phyloP scores from a whole-genome alignment of 2,329 filamentous ascomycete species.

The Chaetomiaceae sp. region DNA sequence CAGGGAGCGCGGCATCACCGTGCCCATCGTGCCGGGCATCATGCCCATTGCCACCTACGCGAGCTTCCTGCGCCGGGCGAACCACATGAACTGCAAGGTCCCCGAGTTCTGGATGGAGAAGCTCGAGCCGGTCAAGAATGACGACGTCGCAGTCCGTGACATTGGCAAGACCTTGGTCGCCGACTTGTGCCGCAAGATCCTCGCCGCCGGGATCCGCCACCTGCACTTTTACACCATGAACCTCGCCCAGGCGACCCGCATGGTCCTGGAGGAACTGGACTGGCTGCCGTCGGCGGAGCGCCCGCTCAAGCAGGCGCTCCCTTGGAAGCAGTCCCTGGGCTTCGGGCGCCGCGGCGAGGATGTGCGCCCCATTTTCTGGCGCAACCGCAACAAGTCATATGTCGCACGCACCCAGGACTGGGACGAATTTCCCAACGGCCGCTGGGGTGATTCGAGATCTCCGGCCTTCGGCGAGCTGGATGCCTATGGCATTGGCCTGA shows the following conservation, averaged over 20 bases:
- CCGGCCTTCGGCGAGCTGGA: slow-evolving; percentile 95
- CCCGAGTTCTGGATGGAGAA: slow-evolving; percentile 75
- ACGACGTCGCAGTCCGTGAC: slow-evolving; percentile 86
- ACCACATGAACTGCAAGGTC: slow-evolving; percentile 83
- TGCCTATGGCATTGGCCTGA: slow-evolving; percentile 87
- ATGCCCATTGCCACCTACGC: slow-evolving; percentile 96
- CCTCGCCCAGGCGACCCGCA: slow-evolving; percentile 84
- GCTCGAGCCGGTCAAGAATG: slow-evolving; percentile 92
- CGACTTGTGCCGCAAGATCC: slow-evolving; percentile 81
- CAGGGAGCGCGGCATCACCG: slow-evolving; percentile 72
- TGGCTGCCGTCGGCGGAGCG: slow-evolving; percentile 73
- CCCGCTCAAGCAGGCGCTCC: slow-evolving; percentile 82
- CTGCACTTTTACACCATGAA: slow-evolving; percentile 99
- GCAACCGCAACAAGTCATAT: slow-evolving; percentile 93
- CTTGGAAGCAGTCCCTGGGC: slow-evolving; percentile 92
- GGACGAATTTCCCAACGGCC: slow-evolving; percentile 98
- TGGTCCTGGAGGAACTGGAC: slow-evolving; percentile 86
- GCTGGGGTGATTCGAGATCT: slow-evolving; percentile 95
- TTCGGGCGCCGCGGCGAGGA: slow-evolving; percentile 87
- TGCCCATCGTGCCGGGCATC: slow-evolving; percentile 72
- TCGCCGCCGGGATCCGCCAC: slow-evolving; percentile 77
- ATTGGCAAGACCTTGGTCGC: slow-evolving; percentile 83
- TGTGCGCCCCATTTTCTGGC: slow-evolving; percentile 97
- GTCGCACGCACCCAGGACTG: slow-evolving; percentile 93
- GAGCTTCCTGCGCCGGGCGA: slow-evolving; percentile 82